These are phyloP conservation scores for Nakaseomyces bracarensis DNA, from an alignment of 1,139 yeast genomes.

Conservation along the genomic window DNA sequence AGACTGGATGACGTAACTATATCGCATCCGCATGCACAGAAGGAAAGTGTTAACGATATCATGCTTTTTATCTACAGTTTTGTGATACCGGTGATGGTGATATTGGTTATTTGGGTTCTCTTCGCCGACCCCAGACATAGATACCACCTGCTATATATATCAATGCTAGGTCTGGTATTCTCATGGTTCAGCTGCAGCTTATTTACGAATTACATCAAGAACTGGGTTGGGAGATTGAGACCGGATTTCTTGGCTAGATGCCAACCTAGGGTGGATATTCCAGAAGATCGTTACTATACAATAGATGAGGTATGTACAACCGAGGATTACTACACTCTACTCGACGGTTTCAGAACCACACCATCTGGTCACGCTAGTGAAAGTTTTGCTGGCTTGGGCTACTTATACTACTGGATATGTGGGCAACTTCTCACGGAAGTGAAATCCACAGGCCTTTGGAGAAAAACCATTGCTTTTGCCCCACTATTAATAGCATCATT, in stretches of 20 bases:
- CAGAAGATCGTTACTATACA: constrained; percentile 39
- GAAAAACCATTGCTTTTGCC: constrained; percentile 36
- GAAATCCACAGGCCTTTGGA: constrained; percentile 47
- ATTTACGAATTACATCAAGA: constrained; percentile 59
- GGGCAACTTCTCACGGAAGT: constrained; percentile 48
- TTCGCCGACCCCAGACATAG: constrained; percentile 38
- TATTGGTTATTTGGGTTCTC: constrained; percentile 32
- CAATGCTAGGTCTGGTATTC: constrained; percentile 46
- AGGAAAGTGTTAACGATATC: constrained; percentile 48
- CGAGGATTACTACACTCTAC: constrained; percentile 36
- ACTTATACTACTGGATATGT: constrained; percentile 52
- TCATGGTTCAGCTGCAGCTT: constrained; percentile 47
- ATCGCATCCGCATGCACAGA: constrained; percentile 64
- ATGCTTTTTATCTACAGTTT: constrained; percentile 36
- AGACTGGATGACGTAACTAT: constrained; percentile 47
- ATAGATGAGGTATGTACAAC: constrained; percentile 61
- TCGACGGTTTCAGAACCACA: constrained; percentile 70
- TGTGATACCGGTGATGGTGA: constrained; percentile 37
- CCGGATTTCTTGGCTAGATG: constrained; percentile 76
- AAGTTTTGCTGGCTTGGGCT: constrained; percentile 59
- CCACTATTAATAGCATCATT: constrained; percentile 52
- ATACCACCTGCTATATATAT: constrained; percentile 39
- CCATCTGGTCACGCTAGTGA: constrained; percentile 72
- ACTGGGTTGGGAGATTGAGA: constrained; percentile 65
- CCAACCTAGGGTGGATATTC: constrained; percentile 43